Percentiles rank a stretch among this genome's conserved stretches.
Evolutionary conservation across 371 early-diverging fungal species (phyloP).

Genomic region (Polyrhizophydium stewartii): DNA sequence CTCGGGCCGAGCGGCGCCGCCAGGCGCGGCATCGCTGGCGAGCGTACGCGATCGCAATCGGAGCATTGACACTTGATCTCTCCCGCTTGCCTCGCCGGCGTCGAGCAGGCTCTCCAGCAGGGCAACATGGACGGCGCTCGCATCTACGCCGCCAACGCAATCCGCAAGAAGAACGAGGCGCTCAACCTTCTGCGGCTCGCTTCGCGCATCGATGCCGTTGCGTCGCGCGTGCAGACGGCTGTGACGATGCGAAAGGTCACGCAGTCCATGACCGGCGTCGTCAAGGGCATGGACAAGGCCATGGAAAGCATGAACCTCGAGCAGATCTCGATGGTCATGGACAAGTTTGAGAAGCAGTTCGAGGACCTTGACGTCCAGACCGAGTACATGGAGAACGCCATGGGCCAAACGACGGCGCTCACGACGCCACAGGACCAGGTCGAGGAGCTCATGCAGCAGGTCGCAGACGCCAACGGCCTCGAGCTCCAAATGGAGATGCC

Average conservation of each 20-base stretch:
- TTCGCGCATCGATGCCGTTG: constrained; percentile 90
- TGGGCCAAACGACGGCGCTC: constrained; percentile 79
- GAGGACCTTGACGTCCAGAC: constrained; percentile 94
- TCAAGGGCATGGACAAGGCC: constrained; percentile 87
- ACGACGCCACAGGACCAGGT: constrained; percentile 89
- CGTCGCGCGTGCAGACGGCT: constrained; percentile 90
- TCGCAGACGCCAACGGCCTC: constrained; percentile 90
- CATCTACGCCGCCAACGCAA: constrained; percentile 93
- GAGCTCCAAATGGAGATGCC: constrained; percentile 68
- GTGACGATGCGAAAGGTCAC: constrained; percentile 87
- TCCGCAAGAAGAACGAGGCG: constrained; percentile 93
- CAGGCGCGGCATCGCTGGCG: too few relatives aligned
- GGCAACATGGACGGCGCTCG: constrained; percentile 92
- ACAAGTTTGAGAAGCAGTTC: constrained; percentile 89
- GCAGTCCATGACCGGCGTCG: constrained; percentile 75
- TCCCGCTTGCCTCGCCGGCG: neutral
- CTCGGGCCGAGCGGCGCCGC: too few relatives aligned
- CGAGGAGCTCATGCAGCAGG: constrained; percentile 87
- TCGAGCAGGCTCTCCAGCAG: constrained; percentile 78
- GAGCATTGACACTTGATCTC: too few relatives aligned
- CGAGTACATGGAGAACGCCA: constrained; percentile 85
- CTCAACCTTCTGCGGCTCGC: constrained; percentile 82
- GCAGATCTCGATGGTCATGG: constrained; percentile 91
- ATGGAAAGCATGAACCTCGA: constrained; percentile 91
- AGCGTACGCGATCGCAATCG: too few relatives aligned